Evolutionary conservation across 176 grass and related monocot species (phyloP).

Genomic region (Musa troglodytarum): DNA sequence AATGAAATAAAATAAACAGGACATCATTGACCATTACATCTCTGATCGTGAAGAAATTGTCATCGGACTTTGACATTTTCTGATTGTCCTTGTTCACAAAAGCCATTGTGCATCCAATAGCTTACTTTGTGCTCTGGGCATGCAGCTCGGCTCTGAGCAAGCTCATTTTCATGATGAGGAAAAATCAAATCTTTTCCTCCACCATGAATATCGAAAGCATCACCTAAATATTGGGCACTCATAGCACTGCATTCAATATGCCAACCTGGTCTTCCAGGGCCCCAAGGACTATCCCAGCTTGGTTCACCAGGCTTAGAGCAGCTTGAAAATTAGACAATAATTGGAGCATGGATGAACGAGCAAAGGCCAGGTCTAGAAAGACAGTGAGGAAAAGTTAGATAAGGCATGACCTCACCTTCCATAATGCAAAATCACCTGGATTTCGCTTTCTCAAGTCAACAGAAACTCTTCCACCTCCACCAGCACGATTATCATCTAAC

Average conservation of each 20-base stretch:
- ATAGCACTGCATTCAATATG: constrained; percentile 86
- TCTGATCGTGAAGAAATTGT: constrained; percentile 89
- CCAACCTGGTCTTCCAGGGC: constrained; percentile 68
- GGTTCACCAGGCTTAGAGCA: constrained; percentile 53
- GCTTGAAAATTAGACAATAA: constrained; percentile 28
- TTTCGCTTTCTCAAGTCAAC: constrained; percentile 48
- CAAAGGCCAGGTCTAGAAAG: not conserved
- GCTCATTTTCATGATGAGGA: constrained; percentile 80
- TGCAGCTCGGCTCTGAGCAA: constrained; percentile 52
- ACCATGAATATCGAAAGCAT: constrained; percentile 70
- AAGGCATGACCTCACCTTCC: constrained; percentile 35
- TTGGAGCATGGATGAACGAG: not conserved
- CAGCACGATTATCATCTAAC: constrained; percentile 47
- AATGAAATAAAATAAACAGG: not conserved
- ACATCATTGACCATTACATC: constrained; percentile 40
- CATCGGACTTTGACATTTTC: constrained; percentile 70
- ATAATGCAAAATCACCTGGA: constrained; percentile 45
- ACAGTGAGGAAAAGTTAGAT: not conserved
- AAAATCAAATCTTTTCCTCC: constrained; percentile 71
- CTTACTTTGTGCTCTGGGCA: constrained; percentile 42
- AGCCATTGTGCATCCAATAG: constrained; percentile 68
- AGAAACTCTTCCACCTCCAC: constrained; percentile 42
- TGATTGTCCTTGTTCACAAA: constrained; percentile 62
- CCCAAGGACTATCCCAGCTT: constrained; percentile 73
- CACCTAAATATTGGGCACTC: constrained; percentile 52